A percentile compares a stretch with the other conserved stretches of the same genome.
Conservation (phyloP, 495 filamentous ascomycete species). For the Penicillium argentinense region DNA sequence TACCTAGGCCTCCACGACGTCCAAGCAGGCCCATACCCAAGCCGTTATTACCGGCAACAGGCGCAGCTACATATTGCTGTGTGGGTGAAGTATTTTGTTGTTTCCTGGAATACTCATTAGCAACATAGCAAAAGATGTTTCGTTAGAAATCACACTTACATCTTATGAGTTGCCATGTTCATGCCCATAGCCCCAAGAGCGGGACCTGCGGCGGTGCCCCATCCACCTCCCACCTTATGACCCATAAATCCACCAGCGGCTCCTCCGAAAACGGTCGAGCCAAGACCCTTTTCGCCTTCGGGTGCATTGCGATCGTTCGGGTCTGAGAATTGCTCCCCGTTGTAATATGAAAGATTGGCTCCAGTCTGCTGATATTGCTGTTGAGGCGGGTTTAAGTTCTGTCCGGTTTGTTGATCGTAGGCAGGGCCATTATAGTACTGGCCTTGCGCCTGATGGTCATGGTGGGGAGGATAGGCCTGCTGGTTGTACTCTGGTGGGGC, state of each 20-base stretch:
- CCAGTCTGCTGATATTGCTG: neutral
- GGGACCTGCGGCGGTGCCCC: neutral
- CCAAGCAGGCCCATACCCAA: neutral
- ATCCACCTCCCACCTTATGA: slow-evolving; percentile 1
- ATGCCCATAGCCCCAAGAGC: neutral
- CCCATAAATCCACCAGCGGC: slow-evolving; percentile 4
- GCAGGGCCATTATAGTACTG: too few relatives aligned
- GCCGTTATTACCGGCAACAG: neutral
- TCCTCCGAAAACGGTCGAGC: slow-evolving; percentile 1
- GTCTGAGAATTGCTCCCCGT: neutral
- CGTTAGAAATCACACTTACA: neutral
- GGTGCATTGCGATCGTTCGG: neutral
- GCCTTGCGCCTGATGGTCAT: too few relatives aligned
- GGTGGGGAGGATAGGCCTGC: too few relatives aligned
- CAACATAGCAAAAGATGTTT: neutral
- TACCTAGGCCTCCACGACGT: neutral
- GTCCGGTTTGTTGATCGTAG: too few relatives aligned
- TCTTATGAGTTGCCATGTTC: neutral
- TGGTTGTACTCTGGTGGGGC: too few relatives aligned
- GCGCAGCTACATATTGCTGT: neutral
- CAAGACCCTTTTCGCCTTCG: neutral
- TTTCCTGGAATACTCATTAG: neutral
- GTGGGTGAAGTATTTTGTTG: neutral
- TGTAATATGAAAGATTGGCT: neutral
- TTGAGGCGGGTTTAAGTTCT: too few relatives aligned